Percentiles rank a stretch among this genome's conserved stretches.
Conservation (phyloP, 495 filamentous ascomycete species). For the Amorphotheca resinae region DNA sequence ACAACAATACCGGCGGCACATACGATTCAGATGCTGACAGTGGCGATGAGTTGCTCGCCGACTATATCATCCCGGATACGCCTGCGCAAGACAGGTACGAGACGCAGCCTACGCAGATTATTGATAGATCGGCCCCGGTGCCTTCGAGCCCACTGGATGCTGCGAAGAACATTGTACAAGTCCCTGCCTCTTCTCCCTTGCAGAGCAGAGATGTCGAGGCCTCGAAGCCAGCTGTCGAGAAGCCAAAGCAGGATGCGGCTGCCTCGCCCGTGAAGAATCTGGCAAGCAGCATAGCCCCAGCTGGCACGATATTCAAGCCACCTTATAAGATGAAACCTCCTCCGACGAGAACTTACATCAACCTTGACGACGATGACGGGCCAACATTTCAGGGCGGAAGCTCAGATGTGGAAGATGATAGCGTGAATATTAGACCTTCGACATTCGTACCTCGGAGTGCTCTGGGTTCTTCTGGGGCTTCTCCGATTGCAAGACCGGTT, state of each 20-base stretch:
- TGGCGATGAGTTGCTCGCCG: constrained; percentile 41
- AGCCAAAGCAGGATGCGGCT: not conserved
- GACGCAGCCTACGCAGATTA: constrained; percentile 65
- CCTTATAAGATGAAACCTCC: constrained; percentile 29
- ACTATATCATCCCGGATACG: constrained; percentile 24
- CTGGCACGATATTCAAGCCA: constrained; percentile 57
- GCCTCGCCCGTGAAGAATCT: constrained; percentile 1
- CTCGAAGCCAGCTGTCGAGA: not conserved
- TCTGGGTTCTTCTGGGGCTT: constrained; percentile 8
- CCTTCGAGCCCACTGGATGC: constrained; percentile 23
- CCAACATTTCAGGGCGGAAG: constrained; percentile 32
- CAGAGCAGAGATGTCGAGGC: constrained; percentile 17
- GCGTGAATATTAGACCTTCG: constrained; percentile 47
- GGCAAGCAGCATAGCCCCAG: constrained; percentile 51
- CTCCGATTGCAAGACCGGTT: not conserved
- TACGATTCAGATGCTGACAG: constrained; percentile 34
- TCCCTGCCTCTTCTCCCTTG: constrained; percentile 71
- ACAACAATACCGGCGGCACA: constrained; percentile 26
- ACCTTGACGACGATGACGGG: constrained; percentile 40
- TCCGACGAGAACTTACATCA: constrained; percentile 28
- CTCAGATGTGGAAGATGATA: constrained; percentile 5
- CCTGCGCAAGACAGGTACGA: constrained; percentile 12
- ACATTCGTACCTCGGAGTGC: constrained; percentile 33
- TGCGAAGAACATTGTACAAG: constrained; percentile 47
- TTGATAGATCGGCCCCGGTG: constrained; percentile 21